These are phyloP conservation scores for Fimicolochytrium jonesii DNA, from an alignment of 192 early-diverging fungal genomes.

Conservation along the genomic window DNA sequence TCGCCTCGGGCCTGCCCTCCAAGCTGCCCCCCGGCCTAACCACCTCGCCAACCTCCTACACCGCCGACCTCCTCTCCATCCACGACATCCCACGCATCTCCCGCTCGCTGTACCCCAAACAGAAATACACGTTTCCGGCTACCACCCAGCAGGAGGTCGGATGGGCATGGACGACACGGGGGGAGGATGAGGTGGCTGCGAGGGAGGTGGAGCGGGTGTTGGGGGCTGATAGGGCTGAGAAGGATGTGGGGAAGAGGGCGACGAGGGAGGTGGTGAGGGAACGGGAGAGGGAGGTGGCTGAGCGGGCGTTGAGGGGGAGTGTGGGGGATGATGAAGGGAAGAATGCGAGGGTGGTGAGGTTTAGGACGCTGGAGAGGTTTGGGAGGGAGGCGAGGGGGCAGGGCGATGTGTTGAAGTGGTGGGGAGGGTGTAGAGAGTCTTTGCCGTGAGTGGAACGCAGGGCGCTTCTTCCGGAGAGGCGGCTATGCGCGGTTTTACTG, in stretches of 20 bases:
- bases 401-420: constrained; percentile 42
- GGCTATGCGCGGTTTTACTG: too few relatives aligned
- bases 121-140: constrained; percentile 45
- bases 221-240: background rate
- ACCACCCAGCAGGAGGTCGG: constrained; percentile 48
- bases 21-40: constrained; percentile 41
- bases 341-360: constrained; percentile 6
- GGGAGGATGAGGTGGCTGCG: constrained; percentile 7
- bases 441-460: too few relatives aligned
- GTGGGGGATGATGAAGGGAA: constrained; percentile 7
- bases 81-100: constrained; percentile 41
- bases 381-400: constrained; percentile 34
- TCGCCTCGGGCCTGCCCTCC: constrained; percentile 45
- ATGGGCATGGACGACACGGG: constrained; percentile 37
- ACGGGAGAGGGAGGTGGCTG: background rate
- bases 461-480: too few relatives aligned
- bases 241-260: background rate
- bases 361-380: constrained; percentile 40
- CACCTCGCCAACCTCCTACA: constrained; percentile 25
- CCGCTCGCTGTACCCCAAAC: constrained; percentile 27
- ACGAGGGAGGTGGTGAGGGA: background rate
- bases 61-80: constrained; percentile 38
- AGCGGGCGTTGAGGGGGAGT: background rate
- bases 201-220: background rate
- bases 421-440: constrained; percentile 37